Evolutionary conservation across 805 yeast genomes (phyloP), one percentile per base, ranked within the genome.

Genomic region (Yarrowia sp.): DNA sequence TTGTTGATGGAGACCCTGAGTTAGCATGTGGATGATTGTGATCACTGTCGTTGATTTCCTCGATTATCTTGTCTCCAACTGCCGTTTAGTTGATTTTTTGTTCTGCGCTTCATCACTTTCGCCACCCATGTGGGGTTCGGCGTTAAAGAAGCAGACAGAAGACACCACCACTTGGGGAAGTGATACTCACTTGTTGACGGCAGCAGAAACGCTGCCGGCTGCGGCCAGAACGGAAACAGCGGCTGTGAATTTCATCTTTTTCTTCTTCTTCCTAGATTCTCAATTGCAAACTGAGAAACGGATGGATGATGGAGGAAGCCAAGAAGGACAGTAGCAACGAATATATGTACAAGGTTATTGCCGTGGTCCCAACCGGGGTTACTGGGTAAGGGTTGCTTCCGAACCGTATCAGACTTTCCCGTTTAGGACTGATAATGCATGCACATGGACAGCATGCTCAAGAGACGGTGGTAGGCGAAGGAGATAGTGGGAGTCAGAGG

Each of bases 1-100:
- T 86, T 87, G 74, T 84, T 82, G 74, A 89, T 83, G 72, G 84
- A 84, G 56, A 88, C 85, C 56, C 83, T 82, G 86, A 15, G 80
- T 80, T 47, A 44, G 38, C 30, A 24, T n/a, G n/a, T n/a, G n/a
- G n/a, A n/a, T 24, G 30, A 24, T 52, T 55, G 33, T 38, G 58
- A 12, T 34, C 52, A 10, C 17, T 34, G 15, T 9, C 33, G 14
- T 10, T 10, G 19, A 12, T 10, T n/a, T 34, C n/a, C 20, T 50
- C 24, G 20, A 5, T 14, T 15, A 17, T 15, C n/a, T 47, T 33
- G 19, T 24, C 50, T 24, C 6, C 30, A 24, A 24, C 30, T 24
- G 30, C 6, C 30, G 30, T 24, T 24, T 24, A 24, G 49, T 12
- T 14, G 50, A 13, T 47, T 47, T 33, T 47, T 8, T 15, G 38